Evolutionary conservation across 1,284 basidiomycete genomes (phyloP).

Genomic region (Cryptococcus hybrid): DNA sequence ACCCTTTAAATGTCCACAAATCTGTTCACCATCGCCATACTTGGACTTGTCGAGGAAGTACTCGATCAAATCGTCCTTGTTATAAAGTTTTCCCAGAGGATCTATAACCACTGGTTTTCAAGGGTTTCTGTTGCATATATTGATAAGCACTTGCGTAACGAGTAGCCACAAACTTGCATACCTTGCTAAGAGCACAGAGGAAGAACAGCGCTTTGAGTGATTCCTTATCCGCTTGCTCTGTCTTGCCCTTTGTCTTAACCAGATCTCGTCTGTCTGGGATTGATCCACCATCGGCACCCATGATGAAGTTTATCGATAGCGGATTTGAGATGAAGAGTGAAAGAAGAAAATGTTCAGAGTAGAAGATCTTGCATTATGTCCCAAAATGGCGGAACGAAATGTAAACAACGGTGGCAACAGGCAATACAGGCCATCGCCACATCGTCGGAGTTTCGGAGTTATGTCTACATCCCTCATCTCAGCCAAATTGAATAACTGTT

Average conservation of each 20-base stretch:
- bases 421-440: not conserved
- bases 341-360: not conserved
- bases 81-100: constrained; percentile 86
- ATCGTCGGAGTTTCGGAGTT: not conserved
- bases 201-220: constrained; percentile 82
- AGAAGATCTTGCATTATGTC: no score
- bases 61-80: constrained; percentile 87
- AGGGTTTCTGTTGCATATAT: constrained; percentile 58
- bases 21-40: constrained; percentile 72
- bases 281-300: constrained; percentile 51
- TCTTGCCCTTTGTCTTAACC: constrained; percentile 47
- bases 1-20: constrained; percentile 81
- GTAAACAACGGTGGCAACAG: not conserved
- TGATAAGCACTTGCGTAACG: not conserved
- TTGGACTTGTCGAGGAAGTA: constrained; percentile 76
- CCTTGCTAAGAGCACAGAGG: constrained; percentile 90
- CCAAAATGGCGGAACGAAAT: no score
- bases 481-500: not conserved
- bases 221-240: constrained; percentile 73
- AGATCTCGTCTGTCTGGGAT: constrained; percentile 51
- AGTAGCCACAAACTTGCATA: constrained; percentile 42
- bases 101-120: constrained; percentile 86
- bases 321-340: not conserved
- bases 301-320: constrained; percentile 7
- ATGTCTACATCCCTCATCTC: not conserved